Conservation (phyloP, 129 eudicot genomes). For the Ambrosia artemisiifolia region DNA sequence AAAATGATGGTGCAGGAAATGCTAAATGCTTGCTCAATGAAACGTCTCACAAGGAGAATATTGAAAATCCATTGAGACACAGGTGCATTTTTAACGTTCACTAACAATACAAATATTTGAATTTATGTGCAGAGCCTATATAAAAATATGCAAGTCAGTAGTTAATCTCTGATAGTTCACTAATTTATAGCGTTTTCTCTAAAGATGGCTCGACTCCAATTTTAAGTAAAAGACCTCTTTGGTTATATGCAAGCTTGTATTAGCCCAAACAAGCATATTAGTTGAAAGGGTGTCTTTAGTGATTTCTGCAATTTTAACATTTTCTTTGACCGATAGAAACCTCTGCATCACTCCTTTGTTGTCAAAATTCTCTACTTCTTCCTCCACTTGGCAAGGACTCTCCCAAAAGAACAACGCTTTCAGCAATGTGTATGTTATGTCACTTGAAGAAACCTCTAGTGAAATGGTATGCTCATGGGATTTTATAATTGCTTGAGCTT, state of each 20-base stretch:
- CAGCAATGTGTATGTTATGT: slow-evolving; percentile 39
- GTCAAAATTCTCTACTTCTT: slow-evolving; percentile 31
- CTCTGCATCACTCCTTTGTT: slow-evolving; percentile 34
- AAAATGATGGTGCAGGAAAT: slow-evolving; percentile 22
- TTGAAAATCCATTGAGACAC: slow-evolving; percentile 36
- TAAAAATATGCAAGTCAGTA: not conserved
- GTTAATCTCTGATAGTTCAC: too few relatives aligned
- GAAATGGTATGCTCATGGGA: slow-evolving; percentile 37
- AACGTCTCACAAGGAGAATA: slow-evolving; percentile 26
- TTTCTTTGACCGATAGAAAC: slow-evolving; percentile 25
- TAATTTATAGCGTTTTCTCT: too few relatives aligned
- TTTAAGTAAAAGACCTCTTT: too few relatives aligned
- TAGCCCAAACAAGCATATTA: not conserved
- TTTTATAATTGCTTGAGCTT: slow-evolving; percentile 3
- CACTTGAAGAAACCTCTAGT: slow-evolving; percentile 38
- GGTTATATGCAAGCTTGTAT: not conserved
- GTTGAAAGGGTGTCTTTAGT: not conserved
- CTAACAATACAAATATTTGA: too few relatives aligned
- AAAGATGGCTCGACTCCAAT: too few relatives aligned
- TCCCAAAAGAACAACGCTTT: slow-evolving; percentile 30
- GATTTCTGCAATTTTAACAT: slow-evolving; percentile 2
- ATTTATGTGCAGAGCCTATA: not conserved
- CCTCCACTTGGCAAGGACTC: slow-evolving; percentile 32
- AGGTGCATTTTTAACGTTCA: slow-evolving; percentile 38
- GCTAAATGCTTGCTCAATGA: slow-evolving; percentile 44